These are phyloP conservation scores for Coniosporium tulheliwenetii DNA, from an alignment of 2,329 filamentous ascomycete species.

Conservation along the genomic window DNA sequence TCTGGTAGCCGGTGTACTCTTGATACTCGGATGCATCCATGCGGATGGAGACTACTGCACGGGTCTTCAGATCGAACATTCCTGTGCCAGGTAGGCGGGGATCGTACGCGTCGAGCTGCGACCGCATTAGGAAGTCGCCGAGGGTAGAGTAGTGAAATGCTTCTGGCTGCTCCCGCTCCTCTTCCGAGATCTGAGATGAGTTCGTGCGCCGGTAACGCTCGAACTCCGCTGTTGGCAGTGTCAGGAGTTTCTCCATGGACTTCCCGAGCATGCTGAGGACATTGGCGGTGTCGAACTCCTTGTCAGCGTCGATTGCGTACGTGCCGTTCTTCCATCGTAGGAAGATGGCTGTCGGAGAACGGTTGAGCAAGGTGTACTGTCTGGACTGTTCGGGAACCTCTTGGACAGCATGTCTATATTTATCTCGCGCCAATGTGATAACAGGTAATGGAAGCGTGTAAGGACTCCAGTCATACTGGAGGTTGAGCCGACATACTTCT, in stretches of 20 bases:
- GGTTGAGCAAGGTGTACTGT: constrained; percentile 58
- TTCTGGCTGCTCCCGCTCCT: constrained; percentile 57
- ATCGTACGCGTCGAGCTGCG: constrained; percentile 85
- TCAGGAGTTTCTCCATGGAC: constrained; percentile 92
- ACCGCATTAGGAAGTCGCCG: constrained; percentile 84
- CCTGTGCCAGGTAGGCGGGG: constrained; percentile 73
- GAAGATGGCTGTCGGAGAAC: constrained; percentile 66
- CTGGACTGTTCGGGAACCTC: constrained; percentile 41
- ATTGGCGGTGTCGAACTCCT: constrained; percentile 72
- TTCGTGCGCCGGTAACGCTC: constrained; percentile 64
- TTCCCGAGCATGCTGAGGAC: constrained; percentile 85
- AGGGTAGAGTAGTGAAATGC: constrained; percentile 77
- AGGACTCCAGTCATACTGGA: constrained; percentile 88
- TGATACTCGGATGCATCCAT: constrained; percentile 66
- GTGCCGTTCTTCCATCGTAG: constrained; percentile 67
- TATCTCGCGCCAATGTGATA: constrained; percentile 68
- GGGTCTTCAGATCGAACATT: constrained; percentile 92
- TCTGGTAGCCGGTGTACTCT: constrained; percentile 72
- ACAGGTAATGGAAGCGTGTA: constrained; percentile 80
- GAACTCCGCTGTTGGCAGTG: constrained; percentile 65
- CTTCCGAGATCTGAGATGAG: constrained; percentile 52
- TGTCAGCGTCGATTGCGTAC: constrained; percentile 94
- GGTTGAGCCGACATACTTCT: constrained; percentile 85
- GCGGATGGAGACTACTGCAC: constrained; percentile 79
- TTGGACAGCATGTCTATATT: constrained; percentile 52